Base-by-base conservation (phyloP, 2,329 filamentous ascomycete genomes). In the Proliferodiscus dingleyae region DNA sequence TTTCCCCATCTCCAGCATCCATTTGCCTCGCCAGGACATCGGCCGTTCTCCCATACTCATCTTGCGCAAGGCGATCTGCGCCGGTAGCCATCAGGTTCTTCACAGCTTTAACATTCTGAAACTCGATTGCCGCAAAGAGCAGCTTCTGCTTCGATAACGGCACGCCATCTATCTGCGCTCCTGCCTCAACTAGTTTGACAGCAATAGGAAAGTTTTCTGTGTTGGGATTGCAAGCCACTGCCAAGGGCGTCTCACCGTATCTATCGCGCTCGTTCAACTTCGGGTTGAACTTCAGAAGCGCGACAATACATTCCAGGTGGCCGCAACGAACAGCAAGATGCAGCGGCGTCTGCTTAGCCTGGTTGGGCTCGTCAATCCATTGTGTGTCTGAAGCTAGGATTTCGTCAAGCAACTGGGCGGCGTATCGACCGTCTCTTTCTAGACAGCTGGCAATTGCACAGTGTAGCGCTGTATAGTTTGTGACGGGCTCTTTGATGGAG, bases 1-100 rank as follows among this genome's bases (percentile, higher is more conserved):
- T 40, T 16, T 26, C 32, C 13, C 29, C 45, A 13, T 43, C 28
- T 6, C 41, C 34, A 11, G 34, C 28, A 4, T 37, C 34, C 3
- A 37, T 24, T 29, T 15, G 21, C 15, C 32, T 40, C 3, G 49
- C 51, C 16, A 48, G n/a, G 18, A 47, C 38, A 18, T n/a, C n/a
- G n/a, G n/a, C n/a, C n/a, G n/a, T n/a, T n/a, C n/a, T n/a, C n/a
- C n/a, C n/a, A n/a, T 50, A 46, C 5, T 52, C 37, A 30, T 54
- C 52, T n/a, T 44, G 50, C 15, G 47, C 41, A 26, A 50, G 45
- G 1, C 42, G 40, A 47, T 54, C 50, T 10, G 49, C 52, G 2
- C 50, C 45, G 7, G 26, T 32, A 15, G 29, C 23, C 28, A 54
- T 42, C 8, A 54, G 29, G 22, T 36, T 40, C 10, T 37, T 7